Evolutionary conservation across 257 asterid genomes (phyloP).

Genomic region (Gynochthodes officinalis): DNA sequence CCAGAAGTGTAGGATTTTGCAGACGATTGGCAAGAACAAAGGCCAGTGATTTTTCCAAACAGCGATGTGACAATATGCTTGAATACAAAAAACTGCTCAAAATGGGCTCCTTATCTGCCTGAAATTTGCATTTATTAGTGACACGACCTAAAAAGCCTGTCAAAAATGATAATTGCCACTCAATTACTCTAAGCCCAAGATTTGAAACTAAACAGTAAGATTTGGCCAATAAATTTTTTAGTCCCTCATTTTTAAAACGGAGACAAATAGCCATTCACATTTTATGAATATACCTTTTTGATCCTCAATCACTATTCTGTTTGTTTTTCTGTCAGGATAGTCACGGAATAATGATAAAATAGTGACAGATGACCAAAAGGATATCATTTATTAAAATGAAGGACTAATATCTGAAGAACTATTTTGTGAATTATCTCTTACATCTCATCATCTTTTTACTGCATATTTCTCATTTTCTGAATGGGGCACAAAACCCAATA

Average conservation of each 20-base stretch:
- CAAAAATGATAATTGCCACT: neutral
- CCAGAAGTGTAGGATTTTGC: constrained; percentile 45
- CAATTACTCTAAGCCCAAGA: neutral
- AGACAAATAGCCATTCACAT: no score
- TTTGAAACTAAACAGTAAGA: neutral
- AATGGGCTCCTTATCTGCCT: constrained; percentile 51
- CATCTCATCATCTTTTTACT: neutral
- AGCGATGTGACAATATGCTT: constrained; percentile 39
- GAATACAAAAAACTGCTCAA: constrained; percentile 47
- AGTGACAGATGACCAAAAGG: no score
- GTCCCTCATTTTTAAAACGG: no score
- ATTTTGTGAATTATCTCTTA: no score
- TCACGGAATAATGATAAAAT: no score
- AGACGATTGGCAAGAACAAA: constrained; percentile 49
- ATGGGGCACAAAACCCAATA: neutral
- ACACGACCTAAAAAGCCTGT: neutral
- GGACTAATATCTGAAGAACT: no score
- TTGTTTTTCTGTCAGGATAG: no score
- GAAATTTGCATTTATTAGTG: constrained; percentile 16
- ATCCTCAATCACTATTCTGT: no score
- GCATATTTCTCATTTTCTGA: neutral
- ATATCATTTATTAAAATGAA: no score
- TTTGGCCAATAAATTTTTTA: no score
- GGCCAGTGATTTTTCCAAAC: constrained; percentile 40
- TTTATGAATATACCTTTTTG: no score